Conservation (phyloP, 208 protist genomes). For the Leishmania mexicana region DNA sequence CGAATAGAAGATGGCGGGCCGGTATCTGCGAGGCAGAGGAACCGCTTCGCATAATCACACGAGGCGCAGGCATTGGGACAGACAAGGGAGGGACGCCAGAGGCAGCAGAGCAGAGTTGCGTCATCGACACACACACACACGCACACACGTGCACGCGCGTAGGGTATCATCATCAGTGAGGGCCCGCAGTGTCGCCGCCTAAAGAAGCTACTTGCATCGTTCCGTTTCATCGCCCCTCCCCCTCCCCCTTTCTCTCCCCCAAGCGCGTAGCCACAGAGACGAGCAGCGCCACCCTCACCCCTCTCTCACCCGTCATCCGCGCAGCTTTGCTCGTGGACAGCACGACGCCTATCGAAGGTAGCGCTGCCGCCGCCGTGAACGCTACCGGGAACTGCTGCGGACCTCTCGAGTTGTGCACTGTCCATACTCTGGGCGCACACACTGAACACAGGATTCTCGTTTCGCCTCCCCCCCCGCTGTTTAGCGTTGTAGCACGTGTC, state of each 20-base stretch:
- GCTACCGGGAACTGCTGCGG: neutral
- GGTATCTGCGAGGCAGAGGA: neutral
- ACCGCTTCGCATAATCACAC: neutral
- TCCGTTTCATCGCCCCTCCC: neutral
- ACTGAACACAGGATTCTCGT: neutral
- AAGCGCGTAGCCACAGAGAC: neutral
- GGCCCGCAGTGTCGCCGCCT: neutral
- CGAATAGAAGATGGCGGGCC: neutral
- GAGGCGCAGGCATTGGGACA: neutral
- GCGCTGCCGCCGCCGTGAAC: neutral
- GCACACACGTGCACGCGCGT: neutral
- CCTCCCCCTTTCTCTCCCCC: neutral
- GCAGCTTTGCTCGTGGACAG: neutral
- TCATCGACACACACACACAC: neutral
- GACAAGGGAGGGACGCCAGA: neutral
- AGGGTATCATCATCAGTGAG: neutral
- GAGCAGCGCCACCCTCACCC: neutral
- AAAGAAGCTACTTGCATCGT: neutral
- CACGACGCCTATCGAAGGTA: neutral
- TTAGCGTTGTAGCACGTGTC: conserved; percentile 9
- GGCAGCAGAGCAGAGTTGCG: neutral
- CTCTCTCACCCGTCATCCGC: neutral
- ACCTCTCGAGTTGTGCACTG: neutral
- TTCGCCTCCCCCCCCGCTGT: neutral
- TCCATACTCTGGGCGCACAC: neutral